A percentile compares a stretch with the other conserved stretches of the same genome.
phyloP scores from a whole-genome alignment of 768 basidiomycete species.

The Mycena haematopus region DNA sequence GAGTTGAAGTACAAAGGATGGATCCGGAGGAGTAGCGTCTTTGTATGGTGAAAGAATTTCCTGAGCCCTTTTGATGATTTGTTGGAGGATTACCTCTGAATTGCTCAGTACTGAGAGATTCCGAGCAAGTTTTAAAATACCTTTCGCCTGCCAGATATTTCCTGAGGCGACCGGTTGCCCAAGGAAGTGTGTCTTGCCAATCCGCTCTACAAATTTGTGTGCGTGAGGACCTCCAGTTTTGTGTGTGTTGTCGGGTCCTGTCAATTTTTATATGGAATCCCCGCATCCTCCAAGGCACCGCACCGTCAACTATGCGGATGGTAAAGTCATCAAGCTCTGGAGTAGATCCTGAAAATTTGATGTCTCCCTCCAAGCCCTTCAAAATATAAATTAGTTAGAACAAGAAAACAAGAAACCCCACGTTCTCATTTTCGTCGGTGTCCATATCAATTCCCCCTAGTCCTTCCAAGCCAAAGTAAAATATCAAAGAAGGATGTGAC shows the following conservation, averaged over 20 bases:
- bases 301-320: constrained; percentile 82
- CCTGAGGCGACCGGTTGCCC: constrained; percentile 68
- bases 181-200: constrained; percentile 74
- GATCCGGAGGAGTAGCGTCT: constrained; percentile 67
- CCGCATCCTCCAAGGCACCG: constrained; percentile 1
- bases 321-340: constrained; percentile 84
- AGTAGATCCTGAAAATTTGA: constrained; percentile 75
- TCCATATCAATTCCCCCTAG: constrained; percentile 84
- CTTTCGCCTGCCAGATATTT: constrained; percentile 86
- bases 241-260: constrained; percentile 65
- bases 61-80: constrained; percentile 63
- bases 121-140: constrained; percentile 41
- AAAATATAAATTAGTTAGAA: constrained; percentile 18
- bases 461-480: constrained; percentile 89
- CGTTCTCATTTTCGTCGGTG: constrained; percentile 76
- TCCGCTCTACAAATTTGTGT: constrained; percentile 60
- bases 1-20: constrained; percentile 79
- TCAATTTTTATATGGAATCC: constrained; percentile 10
- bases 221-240: constrained; percentile 63
- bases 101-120: constrained; percentile 12
- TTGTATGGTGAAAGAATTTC: constrained; percentile 61
- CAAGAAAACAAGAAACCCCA: constrained; percentile 40
- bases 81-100: constrained; percentile 68
- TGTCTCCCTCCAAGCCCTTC: constrained; percentile 76
- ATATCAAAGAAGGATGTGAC: constrained; percentile 78